Evolutionary conservation across 2,329 filamentous ascomycete species (phyloP), one percentile per base, ranked within the genome.

Genomic region (Diaporthe aspalathi): DNA sequence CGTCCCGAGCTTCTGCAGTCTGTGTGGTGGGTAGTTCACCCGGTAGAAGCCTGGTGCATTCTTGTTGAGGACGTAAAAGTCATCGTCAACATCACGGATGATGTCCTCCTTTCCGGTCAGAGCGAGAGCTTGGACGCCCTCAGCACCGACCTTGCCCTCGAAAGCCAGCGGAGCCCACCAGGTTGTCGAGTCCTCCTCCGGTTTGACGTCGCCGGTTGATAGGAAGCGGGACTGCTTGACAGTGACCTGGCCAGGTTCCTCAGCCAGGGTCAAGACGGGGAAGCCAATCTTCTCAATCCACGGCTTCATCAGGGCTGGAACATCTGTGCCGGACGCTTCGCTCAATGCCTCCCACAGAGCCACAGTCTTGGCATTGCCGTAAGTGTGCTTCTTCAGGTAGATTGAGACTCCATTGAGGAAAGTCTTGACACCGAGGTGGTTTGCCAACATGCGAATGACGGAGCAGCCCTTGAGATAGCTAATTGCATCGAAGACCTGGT

Each of bases 241-340:
- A 53, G 89, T 90, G 77, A 98, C 92, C 80, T 95, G 92, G 20
- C 93, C 92, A 70, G 91, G 89, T 80, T 95, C 91, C 82, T 98
- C 96, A 27, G 92, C 88, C 20, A 98, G 89, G 2, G 93, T 97
- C 24, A 99, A 83, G 17, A 98, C 91, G 0, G 96, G 96, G 82
- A 97, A 97, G 1, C 96, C 96, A 75, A 98, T 97, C 84, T 95
- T 96, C 76, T 92, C 91, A 78, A 98, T 97, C 96, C 96, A 99
- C 22, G 93, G 91, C 75, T 94, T 87, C 95, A 99, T 99, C 78
- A 98, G 92, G 62, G 87, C 86, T 75, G 92, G 91, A 45, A 99
- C 92, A 78, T 98, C 93, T 80, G 94, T 90, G 43, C 94, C 94
- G 11, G 95, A 98, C 5, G 93, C 94, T 77, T 97, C 90, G 79